A percentile compares a stretch with the other conserved stretches of the same genome.
Evolutionary conservation across 2,329 filamentous ascomycete genomes (phyloP).

Genomic region (Albophoma yamanashiensis): DNA sequence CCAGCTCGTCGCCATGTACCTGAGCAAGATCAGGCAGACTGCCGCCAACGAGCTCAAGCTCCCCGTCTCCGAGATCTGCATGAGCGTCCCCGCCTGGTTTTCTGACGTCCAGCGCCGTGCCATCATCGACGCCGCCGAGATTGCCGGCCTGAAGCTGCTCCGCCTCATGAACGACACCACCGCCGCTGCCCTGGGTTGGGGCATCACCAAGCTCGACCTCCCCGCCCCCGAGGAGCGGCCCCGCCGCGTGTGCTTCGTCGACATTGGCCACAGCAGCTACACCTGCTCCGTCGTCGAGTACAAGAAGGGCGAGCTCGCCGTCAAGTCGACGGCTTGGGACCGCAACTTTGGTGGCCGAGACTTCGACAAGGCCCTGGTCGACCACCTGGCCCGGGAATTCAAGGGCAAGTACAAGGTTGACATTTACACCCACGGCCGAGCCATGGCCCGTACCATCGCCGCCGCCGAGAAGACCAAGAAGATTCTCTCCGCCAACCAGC

Average conservation of each 20-base stretch:
- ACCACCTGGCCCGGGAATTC: conserved; percentile 94
- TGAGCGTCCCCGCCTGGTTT: conserved; percentile 95
- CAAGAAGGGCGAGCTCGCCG: conserved; percentile 88
- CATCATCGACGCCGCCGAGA: conserved; percentile 83
- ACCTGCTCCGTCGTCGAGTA: conserved; percentile 92
- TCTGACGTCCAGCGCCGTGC: conserved; percentile 85
- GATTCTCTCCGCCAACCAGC: conserved; percentile 89
- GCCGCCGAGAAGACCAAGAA: conserved; percentile 98
- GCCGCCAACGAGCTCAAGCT: conserved; percentile 79
- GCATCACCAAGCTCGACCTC: conserved; percentile 95
- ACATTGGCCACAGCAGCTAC: conserved; percentile 95
- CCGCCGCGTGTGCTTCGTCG: conserved; percentile 80
- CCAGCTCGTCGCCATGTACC: conserved; percentile 88
- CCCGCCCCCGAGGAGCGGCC: conserved; percentile 84
- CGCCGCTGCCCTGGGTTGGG: conserved; percentile 88
- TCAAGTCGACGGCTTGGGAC: conserved; percentile 88
- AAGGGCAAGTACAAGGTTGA: conserved; percentile 97
- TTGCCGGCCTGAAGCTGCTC: conserved; percentile 85
- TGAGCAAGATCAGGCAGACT: conserved; percentile 88
- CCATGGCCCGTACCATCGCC: conserved; percentile 72
- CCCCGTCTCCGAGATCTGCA: conserved; percentile 83
- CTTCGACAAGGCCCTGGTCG: conserved; percentile 89
- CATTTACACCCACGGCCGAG: conserved; percentile 83
- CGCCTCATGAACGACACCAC: conserved; percentile 97
- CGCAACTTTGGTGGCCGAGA: conserved; percentile 95